Evolutionary conservation across 495 filamentous ascomycete genomes (phyloP).

Genomic region (Daldinia grandis): DNA sequence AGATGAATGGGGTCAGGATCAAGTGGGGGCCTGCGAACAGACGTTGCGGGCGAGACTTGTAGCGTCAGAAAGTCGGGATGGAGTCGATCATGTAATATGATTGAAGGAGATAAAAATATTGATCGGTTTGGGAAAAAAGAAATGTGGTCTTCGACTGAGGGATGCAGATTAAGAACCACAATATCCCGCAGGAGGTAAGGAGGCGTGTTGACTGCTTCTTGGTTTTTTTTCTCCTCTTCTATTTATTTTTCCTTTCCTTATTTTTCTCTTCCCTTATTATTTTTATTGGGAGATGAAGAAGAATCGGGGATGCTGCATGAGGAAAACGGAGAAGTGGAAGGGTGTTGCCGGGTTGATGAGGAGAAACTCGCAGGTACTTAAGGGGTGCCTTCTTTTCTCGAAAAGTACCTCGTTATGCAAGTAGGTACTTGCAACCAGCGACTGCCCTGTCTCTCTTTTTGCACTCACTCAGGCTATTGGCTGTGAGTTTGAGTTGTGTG

Average conservation of each 20-base stretch:
- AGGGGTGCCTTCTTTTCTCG: constrained; percentile 18
- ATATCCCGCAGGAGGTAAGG: constrained; percentile 22
- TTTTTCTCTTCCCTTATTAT: constrained; percentile 7
- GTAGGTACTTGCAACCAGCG: constrained; percentile 18
- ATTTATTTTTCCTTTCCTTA: neutral
- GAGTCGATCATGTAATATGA: constrained; percentile 34
- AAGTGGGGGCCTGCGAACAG: constrained; percentile 41
- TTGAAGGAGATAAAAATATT: constrained; percentile 13
- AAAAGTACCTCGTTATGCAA: constrained; percentile 16
- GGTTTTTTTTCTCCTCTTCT: constrained; percentile 5
- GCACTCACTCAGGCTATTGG: constrained; percentile 11
- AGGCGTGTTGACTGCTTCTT: constrained; percentile 23
- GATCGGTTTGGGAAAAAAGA: constrained; percentile 1
- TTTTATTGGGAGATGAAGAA: constrained; percentile 25
- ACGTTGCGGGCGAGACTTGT: constrained; percentile 43
- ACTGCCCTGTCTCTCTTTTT: constrained; percentile 8
- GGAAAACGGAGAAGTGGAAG: constrained; percentile 33
- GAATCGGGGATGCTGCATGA: constrained; percentile 37
- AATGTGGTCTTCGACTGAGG: constrained; percentile 38
- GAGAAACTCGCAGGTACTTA: constrained; percentile 36
- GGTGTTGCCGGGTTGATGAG: constrained; percentile 44
- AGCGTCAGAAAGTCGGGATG: constrained; percentile 41
- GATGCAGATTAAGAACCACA: constrained; percentile 25
- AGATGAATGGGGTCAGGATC: constrained; percentile 21
- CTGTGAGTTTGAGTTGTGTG: constrained; percentile 2